These are phyloP conservation scores for Toxoplasma gondii DNA, from an alignment of 169 alveolate genomes.

Conservation along the genomic window DNA sequence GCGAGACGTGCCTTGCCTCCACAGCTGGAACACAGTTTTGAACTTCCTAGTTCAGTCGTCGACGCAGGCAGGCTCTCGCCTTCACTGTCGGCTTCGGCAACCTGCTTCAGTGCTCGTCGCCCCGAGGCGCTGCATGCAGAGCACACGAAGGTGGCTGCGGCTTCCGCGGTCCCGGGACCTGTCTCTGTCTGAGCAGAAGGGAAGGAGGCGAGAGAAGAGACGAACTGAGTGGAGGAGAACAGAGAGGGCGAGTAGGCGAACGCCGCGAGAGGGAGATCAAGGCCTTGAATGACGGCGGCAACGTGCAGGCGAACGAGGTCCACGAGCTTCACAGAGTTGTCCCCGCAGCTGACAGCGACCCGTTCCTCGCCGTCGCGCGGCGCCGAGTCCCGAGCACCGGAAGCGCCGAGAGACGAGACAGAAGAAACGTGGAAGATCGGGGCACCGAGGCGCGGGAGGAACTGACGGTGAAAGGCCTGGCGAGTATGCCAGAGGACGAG, in stretches of 20 bases:
- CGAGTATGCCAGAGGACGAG: constrained; percentile 85
- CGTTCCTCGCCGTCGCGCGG: not conserved
- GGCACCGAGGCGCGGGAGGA: constrained; percentile 83
- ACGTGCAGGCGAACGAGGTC: constrained; percentile 12
- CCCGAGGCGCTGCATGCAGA: not conserved
- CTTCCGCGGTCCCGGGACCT: not conserved
- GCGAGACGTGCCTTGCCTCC: no score
- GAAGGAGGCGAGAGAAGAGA: not conserved
- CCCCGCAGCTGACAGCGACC: constrained; percentile 55
- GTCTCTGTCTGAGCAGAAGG: no score
- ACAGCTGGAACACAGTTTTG: not conserved
- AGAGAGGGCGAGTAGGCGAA: not conserved
- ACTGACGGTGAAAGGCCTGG: constrained; percentile 76
- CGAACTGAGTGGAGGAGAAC: not conserved
- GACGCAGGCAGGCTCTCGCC: not conserved
- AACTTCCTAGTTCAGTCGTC: no score
- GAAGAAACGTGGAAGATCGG: constrained; percentile 63
- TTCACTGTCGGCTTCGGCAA: not conserved
- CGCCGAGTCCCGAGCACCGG: not conserved
- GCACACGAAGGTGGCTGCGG: not conserved
- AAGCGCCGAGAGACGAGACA: not conserved
- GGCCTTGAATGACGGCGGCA: constrained; percentile 4
- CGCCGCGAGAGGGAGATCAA: constrained; percentile 51
- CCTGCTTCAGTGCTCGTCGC: no score
- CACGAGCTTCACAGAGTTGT: constrained; percentile 48